These are phyloP conservation scores for Crepidotus variabilis DNA, from an alignment of 768 basidiomycete genomes.

Conservation along the genomic window DNA sequence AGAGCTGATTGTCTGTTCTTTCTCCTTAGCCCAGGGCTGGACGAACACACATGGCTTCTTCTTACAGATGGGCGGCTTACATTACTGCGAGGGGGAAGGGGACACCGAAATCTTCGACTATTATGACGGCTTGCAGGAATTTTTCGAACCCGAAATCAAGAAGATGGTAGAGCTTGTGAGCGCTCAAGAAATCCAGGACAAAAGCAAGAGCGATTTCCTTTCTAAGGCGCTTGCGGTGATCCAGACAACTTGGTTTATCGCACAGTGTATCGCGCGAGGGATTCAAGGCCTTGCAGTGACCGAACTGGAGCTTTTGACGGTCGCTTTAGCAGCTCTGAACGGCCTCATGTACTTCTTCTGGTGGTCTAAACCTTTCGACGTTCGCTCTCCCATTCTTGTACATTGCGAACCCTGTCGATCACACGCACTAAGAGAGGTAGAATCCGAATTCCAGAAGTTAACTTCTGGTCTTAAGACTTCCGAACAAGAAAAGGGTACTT, in stretches of 20 bases:
- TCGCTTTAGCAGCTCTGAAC: constrained; percentile 17
- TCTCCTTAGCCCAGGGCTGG: not conserved
- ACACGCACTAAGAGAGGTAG: too few relatives aligned
- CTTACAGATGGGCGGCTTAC: not conserved
- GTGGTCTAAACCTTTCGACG: constrained; percentile 1
- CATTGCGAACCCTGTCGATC: not conserved
- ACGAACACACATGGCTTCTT: constrained; percentile 1
- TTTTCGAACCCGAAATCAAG: not conserved
- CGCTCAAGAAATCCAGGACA: constrained; percentile 6
- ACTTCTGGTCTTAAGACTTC: too few relatives aligned
- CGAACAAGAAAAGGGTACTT: too few relatives aligned
- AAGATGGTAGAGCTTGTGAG: not conserved
- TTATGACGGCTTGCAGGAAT: not conserved
- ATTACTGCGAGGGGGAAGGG: not conserved
- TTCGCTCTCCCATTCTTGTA: not conserved
- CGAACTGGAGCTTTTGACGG: constrained; percentile 26
- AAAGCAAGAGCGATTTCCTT: constrained; percentile 21
- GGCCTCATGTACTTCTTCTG: constrained; percentile 7
- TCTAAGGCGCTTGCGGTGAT: constrained; percentile 22
- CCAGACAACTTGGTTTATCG: constrained; percentile 27
- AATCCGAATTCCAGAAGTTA: too few relatives aligned
- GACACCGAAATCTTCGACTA: not conserved
- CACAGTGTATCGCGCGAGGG: constrained; percentile 20
- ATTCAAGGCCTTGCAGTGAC: constrained; percentile 19
- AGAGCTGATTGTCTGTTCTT: not conserved